Percentiles rank a stretch among this genome's conserved stretches.
phyloP scores from a whole-genome alignment of 805 yeast species.

The Yarrowia alimentaria region DNA sequence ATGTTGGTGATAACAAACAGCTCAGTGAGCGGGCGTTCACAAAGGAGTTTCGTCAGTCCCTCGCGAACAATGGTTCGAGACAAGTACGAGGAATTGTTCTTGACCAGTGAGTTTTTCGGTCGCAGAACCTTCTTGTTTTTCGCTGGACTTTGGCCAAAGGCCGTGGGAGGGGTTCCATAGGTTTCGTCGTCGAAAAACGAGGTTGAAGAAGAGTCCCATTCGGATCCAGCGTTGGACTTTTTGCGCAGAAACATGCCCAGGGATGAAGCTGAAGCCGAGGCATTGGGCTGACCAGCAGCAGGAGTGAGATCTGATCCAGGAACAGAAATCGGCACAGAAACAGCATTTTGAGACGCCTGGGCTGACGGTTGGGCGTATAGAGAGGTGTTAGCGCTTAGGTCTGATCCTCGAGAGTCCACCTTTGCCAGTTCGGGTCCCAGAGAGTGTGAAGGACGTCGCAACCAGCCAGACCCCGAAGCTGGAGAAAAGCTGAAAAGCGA shows the following conservation, averaged over 20 bases:
- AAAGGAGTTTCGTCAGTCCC: constrained; percentile 31
- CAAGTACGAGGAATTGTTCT: constrained; percentile 43
- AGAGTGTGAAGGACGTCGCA: constrained; percentile 3
- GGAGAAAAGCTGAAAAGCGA: constrained; percentile 9
- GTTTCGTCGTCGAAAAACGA: constrained; percentile 12
- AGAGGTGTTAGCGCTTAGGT: constrained; percentile 1
- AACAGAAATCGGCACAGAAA: constrained; percentile 13
- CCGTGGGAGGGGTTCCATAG: constrained; percentile 17
- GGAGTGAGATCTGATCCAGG: neutral
- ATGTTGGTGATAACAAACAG: constrained; percentile 40
- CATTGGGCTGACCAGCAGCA: neutral
- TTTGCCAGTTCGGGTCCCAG: constrained; percentile 2
- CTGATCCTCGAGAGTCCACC: constrained; percentile 19
- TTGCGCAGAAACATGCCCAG: constrained; percentile 21
- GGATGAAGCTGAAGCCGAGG: neutral
- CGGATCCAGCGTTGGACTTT: constrained; percentile 7
- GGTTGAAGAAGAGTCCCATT: neutral
- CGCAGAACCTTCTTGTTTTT: constrained; percentile 32
- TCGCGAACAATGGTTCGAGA: constrained; percentile 42
- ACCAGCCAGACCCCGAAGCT: constrained; percentile 17
- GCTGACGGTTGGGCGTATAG: constrained; percentile 11
- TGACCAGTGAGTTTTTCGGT: constrained; percentile 41
- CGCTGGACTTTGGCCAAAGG: too few species aligned
- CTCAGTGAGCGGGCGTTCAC: constrained; percentile 36
- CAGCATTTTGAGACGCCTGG: constrained; percentile 12